phyloP scores from a whole-genome alignment of 345 rosid genomes.

The Brassica rapa region DNA sequence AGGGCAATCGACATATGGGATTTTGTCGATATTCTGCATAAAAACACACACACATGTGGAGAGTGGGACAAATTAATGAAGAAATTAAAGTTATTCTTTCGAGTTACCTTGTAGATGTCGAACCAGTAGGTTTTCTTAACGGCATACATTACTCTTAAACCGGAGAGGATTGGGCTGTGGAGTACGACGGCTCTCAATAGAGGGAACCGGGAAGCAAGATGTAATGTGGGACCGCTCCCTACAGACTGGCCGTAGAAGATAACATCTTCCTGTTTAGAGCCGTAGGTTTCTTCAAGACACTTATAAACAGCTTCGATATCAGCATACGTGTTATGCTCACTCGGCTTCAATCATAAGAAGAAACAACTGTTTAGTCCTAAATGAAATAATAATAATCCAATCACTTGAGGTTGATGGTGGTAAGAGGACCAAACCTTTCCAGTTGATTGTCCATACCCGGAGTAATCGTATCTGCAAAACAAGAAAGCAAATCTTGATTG shows the following conservation, averaged over 20 bases:
- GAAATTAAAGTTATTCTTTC: background rate
- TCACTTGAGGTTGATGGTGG: background rate
- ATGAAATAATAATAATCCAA: background rate
- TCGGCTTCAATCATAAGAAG: conserved; percentile 58
- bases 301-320: conserved; percentile 94
- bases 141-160: conserved; percentile 94
- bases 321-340: conserved; percentile 92
- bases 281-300: conserved; percentile 87
- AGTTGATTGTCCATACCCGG: conserved; percentile 93
- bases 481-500: background rate
- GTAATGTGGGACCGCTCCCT: conserved; percentile 96
- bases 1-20: conserved; percentile 88
- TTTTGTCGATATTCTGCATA: conserved; percentile 91
- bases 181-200: conserved; percentile 77
- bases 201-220: conserved; percentile 77
- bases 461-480: conserved; percentile 82
- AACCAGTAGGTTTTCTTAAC: conserved; percentile 97
- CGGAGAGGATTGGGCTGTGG: conserved; percentile 96
- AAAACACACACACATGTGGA: background rate
- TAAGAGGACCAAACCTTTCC: conserved; percentile 73
- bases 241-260: conserved; percentile 96
- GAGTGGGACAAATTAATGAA: background rate
- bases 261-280: conserved; percentile 80
- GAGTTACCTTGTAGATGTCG: conserved; percentile 89
- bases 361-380: background rate